phyloP scores from a whole-genome alignment of 164 flowering plant species.

The Litsea cubeba region DNA sequence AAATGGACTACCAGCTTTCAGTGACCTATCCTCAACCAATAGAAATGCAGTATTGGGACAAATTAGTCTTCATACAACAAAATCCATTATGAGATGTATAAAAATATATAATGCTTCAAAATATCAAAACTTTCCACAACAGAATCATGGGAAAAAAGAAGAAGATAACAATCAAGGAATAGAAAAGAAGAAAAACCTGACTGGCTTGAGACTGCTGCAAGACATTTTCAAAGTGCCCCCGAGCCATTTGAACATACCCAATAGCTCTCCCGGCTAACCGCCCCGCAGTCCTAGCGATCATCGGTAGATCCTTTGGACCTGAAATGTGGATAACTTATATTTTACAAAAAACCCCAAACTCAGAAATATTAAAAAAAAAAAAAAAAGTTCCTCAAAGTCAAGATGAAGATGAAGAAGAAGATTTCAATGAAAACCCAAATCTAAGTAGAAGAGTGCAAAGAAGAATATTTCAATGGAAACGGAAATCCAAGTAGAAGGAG shows the following conservation, averaged over 20 bases:
- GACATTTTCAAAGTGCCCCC: slow-evolving; percentile 83
- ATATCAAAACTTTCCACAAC: too few relatives aligned
- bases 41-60: too few relatives aligned
- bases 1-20: too few relatives aligned
- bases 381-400: too few relatives aligned
- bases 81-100: too few relatives aligned
- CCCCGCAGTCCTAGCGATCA: slow-evolving; percentile 78
- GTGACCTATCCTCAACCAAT: too few relatives aligned
- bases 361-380: not conserved
- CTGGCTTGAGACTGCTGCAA: slow-evolving; percentile 86
- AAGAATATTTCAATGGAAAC: not conserved
- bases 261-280: slow-evolving; percentile 83
- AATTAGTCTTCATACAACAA: too few relatives aligned
- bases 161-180: too few relatives aligned
- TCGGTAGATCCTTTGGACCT: slow-evolving; percentile 94
- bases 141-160: too few relatives aligned
- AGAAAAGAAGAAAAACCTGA: slow-evolving; percentile 39
- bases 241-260: slow-evolving; percentile 80
- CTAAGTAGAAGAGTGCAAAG: not conserved
- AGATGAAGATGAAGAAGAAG: too few relatives aligned
- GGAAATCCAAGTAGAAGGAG: not conserved
- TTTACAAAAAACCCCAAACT: not conserved
- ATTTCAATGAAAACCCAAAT: too few relatives aligned
- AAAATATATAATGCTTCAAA: too few relatives aligned
- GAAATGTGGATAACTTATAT: slow-evolving; percentile 6